Evolutionary conservation across 345 rosid genomes (phyloP).

Genomic region (Acer yangbiense): DNA sequence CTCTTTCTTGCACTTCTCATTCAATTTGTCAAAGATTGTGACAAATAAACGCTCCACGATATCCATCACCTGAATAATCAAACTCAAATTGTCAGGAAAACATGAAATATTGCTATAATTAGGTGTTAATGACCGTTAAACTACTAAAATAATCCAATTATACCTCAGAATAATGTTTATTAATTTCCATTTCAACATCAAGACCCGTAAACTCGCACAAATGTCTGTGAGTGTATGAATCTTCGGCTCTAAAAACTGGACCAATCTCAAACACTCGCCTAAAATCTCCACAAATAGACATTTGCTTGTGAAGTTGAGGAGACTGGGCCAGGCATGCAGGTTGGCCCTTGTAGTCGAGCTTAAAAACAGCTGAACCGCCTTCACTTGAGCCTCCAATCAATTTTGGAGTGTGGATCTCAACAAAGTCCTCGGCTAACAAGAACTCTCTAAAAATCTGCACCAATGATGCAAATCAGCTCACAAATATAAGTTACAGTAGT

Average conservation of each 20-base stretch:
- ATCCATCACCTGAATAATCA: constrained; percentile 69
- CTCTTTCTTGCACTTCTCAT: constrained; percentile 63
- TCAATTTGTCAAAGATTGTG: constrained; percentile 64
- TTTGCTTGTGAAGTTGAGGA: constrained; percentile 95
- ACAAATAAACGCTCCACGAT: constrained; percentile 71
- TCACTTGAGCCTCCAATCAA: constrained; percentile 88
- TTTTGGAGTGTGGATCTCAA: constrained; percentile 89
- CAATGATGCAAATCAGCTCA: background rate
- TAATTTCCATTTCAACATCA: constrained; percentile 90
- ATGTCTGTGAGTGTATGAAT: constrained; percentile 88
- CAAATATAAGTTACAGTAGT: background rate
- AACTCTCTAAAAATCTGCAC: constrained; percentile 74
- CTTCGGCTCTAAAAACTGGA: constrained; percentile 91
- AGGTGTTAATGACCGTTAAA: background rate
- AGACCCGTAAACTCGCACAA: constrained; percentile 89
- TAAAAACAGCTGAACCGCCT: constrained; percentile 95
- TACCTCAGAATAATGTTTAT: constrained; percentile 77
- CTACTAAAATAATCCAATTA: constrained; percentile 10
- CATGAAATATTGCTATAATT: background rate
- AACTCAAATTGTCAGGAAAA: constrained; percentile 18
- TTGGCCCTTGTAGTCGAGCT: constrained; percentile 85
- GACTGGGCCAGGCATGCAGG: constrained; percentile 93
- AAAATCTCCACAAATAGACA: constrained; percentile 81
- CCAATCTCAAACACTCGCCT: constrained; percentile 83
- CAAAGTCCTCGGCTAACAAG: constrained; percentile 53